phyloP scores from a whole-genome alignment of 768 basidiomycete species.

The Collybia sordida region DNA sequence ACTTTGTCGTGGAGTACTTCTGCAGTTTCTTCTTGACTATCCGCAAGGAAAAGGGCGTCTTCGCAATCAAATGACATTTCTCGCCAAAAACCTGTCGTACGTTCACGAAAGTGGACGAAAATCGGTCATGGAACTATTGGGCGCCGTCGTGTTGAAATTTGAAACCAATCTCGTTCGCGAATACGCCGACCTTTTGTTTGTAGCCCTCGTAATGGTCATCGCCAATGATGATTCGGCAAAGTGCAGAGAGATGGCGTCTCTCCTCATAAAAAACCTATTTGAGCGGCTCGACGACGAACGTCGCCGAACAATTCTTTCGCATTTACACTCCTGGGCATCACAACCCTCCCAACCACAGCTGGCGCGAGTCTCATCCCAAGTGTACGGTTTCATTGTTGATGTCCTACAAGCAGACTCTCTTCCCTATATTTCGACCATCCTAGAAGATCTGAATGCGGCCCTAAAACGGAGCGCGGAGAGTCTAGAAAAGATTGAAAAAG shows the following conservation, averaged over 20 bases:
- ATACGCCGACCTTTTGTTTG: constrained; percentile 86
- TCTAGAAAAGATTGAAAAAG: constrained; percentile 38
- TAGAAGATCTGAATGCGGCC: constrained; percentile 56
- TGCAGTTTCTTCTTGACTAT: constrained; percentile 96
- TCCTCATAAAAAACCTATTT: constrained; percentile 78
- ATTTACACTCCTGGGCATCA: constrained; percentile 78
- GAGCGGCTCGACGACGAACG: constrained; percentile 61
- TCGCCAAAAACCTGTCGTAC: constrained; percentile 91
- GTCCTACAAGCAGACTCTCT: constrained; percentile 48
- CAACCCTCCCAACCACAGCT: constrained; percentile 62
- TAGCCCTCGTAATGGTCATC: constrained; percentile 87
- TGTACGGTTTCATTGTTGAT: constrained; percentile 82
- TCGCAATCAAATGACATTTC: constrained; percentile 83
- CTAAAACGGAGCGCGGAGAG: constrained; percentile 43
- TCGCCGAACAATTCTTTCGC: constrained; percentile 56
- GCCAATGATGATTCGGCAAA: constrained; percentile 92
- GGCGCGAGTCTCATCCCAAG: constrained; percentile 72
- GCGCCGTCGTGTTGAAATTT: constrained; percentile 83
- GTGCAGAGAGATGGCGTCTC: constrained; percentile 87
- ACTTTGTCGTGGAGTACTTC: constrained; percentile 80
- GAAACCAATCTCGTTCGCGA: constrained; percentile 70
- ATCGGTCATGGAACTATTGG: constrained; percentile 94
- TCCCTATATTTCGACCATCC: constrained; percentile 45
- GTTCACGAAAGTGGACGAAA: constrained; percentile 85
- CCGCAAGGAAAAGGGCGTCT: constrained; percentile 94